Evolutionary conservation across 2,329 filamentous ascomycete species (phyloP), one percentile per base, ranked within the genome.

Genomic region (Coniochaeta sp.): DNA sequence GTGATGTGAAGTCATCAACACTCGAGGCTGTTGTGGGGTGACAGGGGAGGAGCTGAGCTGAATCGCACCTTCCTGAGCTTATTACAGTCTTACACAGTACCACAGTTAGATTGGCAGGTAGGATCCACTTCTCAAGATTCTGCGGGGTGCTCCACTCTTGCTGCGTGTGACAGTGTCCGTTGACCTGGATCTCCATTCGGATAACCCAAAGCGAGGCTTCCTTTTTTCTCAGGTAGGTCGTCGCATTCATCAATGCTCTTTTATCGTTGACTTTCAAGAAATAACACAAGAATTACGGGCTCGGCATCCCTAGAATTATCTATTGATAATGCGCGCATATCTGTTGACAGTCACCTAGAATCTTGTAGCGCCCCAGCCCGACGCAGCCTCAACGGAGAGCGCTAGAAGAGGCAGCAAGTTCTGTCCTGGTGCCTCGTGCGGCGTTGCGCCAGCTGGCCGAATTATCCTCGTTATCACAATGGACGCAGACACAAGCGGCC

Each of bases 21-120:
- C 2, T 24, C 4, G 44, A 26, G 38, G 4, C 26, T 22, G 14
- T 2, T 28, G 47, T 52, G 47, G 47, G 47, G 47, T 28, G 47
- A 52, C 47, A 52, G 12, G 47, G 42, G n/a, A n/a, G 47, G 26
- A 56, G 54, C 54, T 56, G 30, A 56, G 54, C 54, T 56, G 30
- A 30, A 34, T 7, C 22, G n/a, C n/a, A n/a, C n/a, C n/a, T n/a
- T n/a, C n/a, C n/a, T n/a, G n/a, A n/a, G n/a, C n/a, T n/a, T n/a
- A n/a, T n/a, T n/a, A n/a, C n/a, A n/a, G n/a, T n/a, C n/a, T n/a
- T n/a, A n/a, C n/a, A n/a, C n/a, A n/a, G n/a, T n/a, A n/a, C n/a
- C n/a, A n/a, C n/a, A n/a, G n/a, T n/a, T n/a, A n/a, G n/a, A n/a
- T n/a, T n/a, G n/a, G n/a, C n/a, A n/a, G n/a, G n/a, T n/a, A n/a